These are phyloP conservation scores for Puccinia novopanici DNA, from an alignment of 1,284 basidiomycete species.

Conservation along the genomic window DNA sequence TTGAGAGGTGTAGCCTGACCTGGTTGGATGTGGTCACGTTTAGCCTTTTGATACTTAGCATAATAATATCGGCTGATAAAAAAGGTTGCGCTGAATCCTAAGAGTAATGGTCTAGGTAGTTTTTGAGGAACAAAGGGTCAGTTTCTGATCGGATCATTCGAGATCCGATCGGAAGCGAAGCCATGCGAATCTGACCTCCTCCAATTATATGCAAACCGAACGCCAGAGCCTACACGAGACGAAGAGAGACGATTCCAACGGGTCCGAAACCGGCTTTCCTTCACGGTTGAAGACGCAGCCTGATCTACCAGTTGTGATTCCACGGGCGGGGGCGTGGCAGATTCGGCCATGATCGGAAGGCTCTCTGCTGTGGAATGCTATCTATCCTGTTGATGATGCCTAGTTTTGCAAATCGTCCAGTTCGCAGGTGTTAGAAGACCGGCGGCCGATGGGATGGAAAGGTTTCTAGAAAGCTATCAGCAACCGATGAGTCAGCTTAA, in stretches of 20 bases:
- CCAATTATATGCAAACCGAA: slow-evolving; percentile 40
- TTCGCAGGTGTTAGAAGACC: neutral
- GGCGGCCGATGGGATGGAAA: no score
- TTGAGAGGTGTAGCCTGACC: slow-evolving; percentile 19
- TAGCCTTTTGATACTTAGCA: slow-evolving; percentile 43
- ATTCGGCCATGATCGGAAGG: slow-evolving; percentile 17
- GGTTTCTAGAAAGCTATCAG: no score
- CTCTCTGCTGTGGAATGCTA: neutral
- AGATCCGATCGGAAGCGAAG: neutral
- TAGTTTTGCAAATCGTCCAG: neutral
- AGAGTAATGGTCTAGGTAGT: slow-evolving; percentile 31
- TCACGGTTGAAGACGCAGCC: slow-evolving; percentile 1
- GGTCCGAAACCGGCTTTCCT: slow-evolving; percentile 6
- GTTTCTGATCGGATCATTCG: neutral
- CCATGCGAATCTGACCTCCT: slow-evolving; percentile 16
- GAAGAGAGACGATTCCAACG: slow-evolving; percentile 43
- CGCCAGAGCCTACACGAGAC: slow-evolving; percentile 40
- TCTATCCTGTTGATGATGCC: neutral
- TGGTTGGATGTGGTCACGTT: slow-evolving; percentile 39
- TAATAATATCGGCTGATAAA: slow-evolving; percentile 48
- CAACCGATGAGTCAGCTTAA: no score
- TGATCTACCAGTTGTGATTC: neutral
- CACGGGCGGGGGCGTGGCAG: neutral
- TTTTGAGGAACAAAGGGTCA: neutral
- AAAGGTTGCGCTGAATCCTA: slow-evolving; percentile 43